A percentile compares a stretch with the other conserved stretches of the same genome.
Evolutionary conservation across 208 protist species (phyloP).

Genomic region (Trypanosoma avium): DNA sequence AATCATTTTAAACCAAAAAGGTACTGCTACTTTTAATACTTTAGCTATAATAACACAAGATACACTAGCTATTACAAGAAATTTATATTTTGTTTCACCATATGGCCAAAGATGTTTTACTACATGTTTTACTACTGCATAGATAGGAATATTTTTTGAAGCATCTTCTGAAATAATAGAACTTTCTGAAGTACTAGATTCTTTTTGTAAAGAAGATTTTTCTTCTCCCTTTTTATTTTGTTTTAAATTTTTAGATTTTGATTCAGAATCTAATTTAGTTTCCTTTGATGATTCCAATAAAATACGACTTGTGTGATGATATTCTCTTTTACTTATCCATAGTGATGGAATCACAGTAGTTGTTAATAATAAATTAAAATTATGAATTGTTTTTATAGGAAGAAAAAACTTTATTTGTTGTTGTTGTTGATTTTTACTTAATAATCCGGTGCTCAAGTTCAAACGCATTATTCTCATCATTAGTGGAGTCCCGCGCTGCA

Average conservation of each 20-base stretch:
- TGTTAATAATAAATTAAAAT: not conserved
- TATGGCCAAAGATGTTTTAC: conserved; percentile 81
- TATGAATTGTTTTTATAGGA: not conserved
- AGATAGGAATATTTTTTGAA: conserved; percentile 50
- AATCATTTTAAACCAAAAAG: conserved; percentile 91
- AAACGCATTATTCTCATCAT: not conserved
- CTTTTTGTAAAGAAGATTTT: too few species aligned
- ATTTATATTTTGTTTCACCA: conserved; percentile 57
- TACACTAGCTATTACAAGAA: conserved; percentile 75
- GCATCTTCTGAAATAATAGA: conserved; percentile 10
- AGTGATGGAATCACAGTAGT: not conserved
- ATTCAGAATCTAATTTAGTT: not conserved
- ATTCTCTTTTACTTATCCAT: not conserved
- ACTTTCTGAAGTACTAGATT: not conserved
- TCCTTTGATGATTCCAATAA: conserved; percentile 1
- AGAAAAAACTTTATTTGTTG: not conserved
- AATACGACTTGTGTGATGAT: conserved; percentile 9
- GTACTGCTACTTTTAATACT: conserved; percentile 81
- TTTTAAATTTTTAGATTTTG: not conserved
- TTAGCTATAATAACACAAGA: conserved; percentile 80
- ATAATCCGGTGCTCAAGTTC: not conserved
- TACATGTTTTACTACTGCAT: conserved; percentile 74
- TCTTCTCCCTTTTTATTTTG: not conserved
- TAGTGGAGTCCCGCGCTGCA: conserved; percentile 1
- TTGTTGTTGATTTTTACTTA: not conserved